Conservation (phyloP, 1,284 basidiomycete genomes). For the Xerocomus nothofagi region DNA sequence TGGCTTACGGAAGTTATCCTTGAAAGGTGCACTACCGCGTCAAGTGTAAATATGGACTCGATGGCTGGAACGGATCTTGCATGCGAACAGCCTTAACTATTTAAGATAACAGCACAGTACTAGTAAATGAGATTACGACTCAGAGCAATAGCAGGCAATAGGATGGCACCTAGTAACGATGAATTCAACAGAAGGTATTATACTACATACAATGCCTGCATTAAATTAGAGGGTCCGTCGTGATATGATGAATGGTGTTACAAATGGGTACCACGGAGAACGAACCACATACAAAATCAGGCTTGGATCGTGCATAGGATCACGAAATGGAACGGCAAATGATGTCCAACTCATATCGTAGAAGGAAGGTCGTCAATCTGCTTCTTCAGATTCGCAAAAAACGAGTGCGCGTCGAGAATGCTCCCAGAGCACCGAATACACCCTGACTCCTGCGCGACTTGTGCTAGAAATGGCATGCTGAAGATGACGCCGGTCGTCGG, state of each 20-base stretch:
- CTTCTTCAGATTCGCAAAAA: slow-evolving; percentile 52
- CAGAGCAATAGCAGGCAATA: neutral
- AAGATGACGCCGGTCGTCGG: slow-evolving; percentile 64
- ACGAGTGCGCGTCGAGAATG: slow-evolving; percentile 57
- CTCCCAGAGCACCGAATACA: slow-evolving; percentile 63
- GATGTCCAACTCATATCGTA: slow-evolving; percentile 43
- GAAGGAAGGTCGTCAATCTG: slow-evolving; percentile 60
- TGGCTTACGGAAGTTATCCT: slow-evolving; percentile 27
- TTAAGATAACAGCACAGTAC: slow-evolving; percentile 3
- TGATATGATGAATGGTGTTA: neutral
- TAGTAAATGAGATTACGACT: neutral
- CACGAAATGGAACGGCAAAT: neutral
- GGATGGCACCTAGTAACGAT: neutral
- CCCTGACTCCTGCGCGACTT: slow-evolving; percentile 47
- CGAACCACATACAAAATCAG: neutral
- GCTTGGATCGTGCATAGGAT: neutral
- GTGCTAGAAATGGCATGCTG: slow-evolving; percentile 55
- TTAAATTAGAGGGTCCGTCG: neutral
- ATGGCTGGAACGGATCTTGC: slow-evolving; percentile 18
- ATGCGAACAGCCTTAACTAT: neutral
- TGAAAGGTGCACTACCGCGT: neutral
- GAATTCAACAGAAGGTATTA: neutral
- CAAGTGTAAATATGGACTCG: neutral
- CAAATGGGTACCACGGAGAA: neutral
- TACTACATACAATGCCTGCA: slow-evolving; percentile 5